These are phyloP conservation scores for Aspergillus persii DNA, from an alignment of 2,329 filamentous ascomycete genomes.

Conservation along the genomic window DNA sequence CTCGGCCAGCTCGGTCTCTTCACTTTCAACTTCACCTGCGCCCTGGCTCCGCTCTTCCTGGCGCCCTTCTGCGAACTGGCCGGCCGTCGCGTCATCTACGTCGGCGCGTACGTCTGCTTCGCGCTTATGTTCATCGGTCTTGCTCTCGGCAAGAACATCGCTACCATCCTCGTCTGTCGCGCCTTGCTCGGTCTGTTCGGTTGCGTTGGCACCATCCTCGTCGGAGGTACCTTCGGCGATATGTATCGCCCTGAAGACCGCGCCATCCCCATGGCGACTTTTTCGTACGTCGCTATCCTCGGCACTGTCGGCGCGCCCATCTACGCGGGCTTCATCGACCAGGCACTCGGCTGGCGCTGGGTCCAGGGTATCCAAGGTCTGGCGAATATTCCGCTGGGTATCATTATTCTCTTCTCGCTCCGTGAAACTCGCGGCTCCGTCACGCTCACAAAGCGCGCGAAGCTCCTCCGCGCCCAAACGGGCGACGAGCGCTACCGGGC, in stretches of 20 bases:
- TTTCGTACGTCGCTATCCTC: conserved; percentile 51
- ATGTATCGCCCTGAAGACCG: conserved; percentile 49
- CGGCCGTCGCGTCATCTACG: conserved; percentile 48
- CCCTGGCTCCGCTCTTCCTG: conserved; percentile 48
- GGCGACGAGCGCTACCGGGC: conserved; percentile 52
- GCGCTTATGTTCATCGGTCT: conserved; percentile 50
- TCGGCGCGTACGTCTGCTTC: conserved; percentile 48
- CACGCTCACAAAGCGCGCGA: conserved; percentile 50
- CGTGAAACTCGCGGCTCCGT: conserved; percentile 50
- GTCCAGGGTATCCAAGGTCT: conserved; percentile 54
- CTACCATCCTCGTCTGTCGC: conserved; percentile 49
- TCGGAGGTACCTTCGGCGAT: conserved; percentile 51
- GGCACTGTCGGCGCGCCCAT: conserved; percentile 55
- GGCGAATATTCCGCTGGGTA: conserved; percentile 50
- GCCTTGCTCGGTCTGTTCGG: conserved; percentile 50
- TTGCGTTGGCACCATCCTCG: conserved; percentile 51
- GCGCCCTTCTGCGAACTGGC: conserved; percentile 52
- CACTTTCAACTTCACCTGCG: conserved; percentile 51
- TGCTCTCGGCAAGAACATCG: conserved; percentile 49
- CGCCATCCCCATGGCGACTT: conserved; percentile 49
- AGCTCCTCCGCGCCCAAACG: conserved; percentile 47
- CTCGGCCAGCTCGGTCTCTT: conserved; percentile 52
- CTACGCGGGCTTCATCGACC: conserved; percentile 55
- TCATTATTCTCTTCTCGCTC: conserved; percentile 46
- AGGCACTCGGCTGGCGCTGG: conserved; percentile 54